Percentiles rank a stretch among this genome's conserved stretches.
Evolutionary conservation across 1,284 basidiomycete species (phyloP).

Genomic region (Polyporus tsugae): DNA sequence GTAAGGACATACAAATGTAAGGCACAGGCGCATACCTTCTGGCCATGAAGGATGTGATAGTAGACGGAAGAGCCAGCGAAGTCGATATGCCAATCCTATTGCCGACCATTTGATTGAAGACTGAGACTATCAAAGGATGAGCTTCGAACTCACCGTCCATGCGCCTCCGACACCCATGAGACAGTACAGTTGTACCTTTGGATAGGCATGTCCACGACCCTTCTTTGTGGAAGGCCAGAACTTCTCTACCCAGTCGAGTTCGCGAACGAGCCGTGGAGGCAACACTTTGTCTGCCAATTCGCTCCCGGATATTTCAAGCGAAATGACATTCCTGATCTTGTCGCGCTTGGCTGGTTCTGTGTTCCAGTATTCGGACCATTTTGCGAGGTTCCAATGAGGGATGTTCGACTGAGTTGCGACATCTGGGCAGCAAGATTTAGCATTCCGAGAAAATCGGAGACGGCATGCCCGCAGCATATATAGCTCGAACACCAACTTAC

Average conservation of each 20-base stretch:
- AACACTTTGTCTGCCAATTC: conserved; percentile 66
- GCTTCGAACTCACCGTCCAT: conserved; percentile 79
- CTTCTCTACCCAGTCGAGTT: conserved; percentile 97
- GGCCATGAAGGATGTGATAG: conserved; percentile 87
- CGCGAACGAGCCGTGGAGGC: conserved; percentile 86
- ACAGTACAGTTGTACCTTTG: conserved; percentile 96
- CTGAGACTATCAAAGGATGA: neutral
- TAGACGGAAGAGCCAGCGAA: conserved; percentile 96
- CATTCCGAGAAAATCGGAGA: conserved; percentile 14
- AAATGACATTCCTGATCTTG: conserved; percentile 68
- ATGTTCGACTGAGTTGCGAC: conserved; percentile 84
- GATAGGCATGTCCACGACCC: conserved; percentile 80
- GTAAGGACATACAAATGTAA: neutral
- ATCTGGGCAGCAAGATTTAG: conserved; percentile 54
- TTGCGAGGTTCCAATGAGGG: conserved; percentile 87
- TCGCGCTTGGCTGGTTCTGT: conserved; percentile 71
- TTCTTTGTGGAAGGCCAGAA: conserved; percentile 87
- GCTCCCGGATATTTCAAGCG: conserved; percentile 48
- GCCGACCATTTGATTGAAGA: conserved; percentile 22
- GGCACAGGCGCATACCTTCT: conserved; percentile 62
- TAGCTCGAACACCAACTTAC: conserved; percentile 47
- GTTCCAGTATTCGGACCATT: conserved; percentile 91
- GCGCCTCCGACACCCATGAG: conserved; percentile 89
- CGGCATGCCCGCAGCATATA: conserved; percentile 14
- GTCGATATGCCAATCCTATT: conserved; percentile 96